Conservation (phyloP, 768 basidiomycete species). For the Podaxis sp. region DNA sequence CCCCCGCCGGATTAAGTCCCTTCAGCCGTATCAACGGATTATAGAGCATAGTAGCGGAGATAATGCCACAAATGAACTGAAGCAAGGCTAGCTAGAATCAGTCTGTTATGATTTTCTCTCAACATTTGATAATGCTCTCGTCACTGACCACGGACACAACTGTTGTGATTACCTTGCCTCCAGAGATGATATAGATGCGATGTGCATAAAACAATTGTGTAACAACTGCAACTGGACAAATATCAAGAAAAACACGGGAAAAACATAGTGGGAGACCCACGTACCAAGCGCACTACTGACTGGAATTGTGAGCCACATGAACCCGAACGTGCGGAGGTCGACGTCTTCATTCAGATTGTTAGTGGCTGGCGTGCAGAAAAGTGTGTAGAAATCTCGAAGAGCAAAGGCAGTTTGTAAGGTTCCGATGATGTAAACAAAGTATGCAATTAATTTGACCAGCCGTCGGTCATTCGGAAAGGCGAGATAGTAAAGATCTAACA, state of each 20-base stretch:
- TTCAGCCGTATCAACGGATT: not conserved
- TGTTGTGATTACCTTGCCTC: not conserved
- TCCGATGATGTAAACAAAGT: constrained; percentile 1
- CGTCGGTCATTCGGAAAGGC: constrained; percentile 8
- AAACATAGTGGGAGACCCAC: not conserved
- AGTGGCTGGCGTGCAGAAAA: not conserved
- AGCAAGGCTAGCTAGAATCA: not conserved
- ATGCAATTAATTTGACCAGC: not conserved
- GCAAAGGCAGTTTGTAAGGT: constrained; percentile 2
- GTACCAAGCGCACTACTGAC: not conserved
- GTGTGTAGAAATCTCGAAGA: not conserved
- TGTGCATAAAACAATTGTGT: constrained; percentile 4
- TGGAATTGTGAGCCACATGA: constrained; percentile 5
- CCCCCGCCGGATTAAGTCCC: not conserved
- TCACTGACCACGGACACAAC: not conserved
- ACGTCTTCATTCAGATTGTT: not conserved
- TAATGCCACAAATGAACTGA: not conserved
- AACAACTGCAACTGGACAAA: not conserved
- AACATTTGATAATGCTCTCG: not conserved
- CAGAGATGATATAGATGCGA: constrained; percentile 2
- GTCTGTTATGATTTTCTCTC: not conserved
- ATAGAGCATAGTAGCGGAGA: not conserved
- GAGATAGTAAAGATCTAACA: constrained; percentile 9
- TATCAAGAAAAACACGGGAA: not conserved
- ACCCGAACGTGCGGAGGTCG: not conserved